A percentile compares a stretch with the other conserved stretches of the same genome.
phyloP scores from a whole-genome alignment of 176 grass and related monocot species.

The Urochloa ruziziensis region DNA sequence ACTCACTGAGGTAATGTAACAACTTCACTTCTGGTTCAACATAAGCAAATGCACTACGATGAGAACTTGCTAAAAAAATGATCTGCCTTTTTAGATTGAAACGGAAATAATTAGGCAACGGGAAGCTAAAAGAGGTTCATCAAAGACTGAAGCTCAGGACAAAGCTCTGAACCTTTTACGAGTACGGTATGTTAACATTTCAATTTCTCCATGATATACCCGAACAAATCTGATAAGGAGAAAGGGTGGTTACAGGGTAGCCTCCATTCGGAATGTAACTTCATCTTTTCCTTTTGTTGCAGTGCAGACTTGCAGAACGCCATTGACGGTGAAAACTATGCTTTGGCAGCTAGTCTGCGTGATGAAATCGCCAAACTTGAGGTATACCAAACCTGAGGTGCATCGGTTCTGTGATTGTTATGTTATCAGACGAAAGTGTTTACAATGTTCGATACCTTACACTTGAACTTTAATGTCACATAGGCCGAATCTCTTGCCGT shows the following conservation, averaged over 20 bases:
- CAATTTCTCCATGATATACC: conserved; percentile 2
- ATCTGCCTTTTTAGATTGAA: conserved; percentile 61
- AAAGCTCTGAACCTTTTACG: conserved; percentile 82
- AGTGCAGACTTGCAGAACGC: conserved; percentile 97
- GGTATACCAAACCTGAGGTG: conserved; percentile 46
- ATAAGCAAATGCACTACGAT: not conserved
- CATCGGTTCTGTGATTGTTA: conserved; percentile 7
- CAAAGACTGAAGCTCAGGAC: conserved; percentile 93
- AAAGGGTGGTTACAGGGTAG: not conserved
- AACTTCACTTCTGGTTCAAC: conserved; percentile 15
- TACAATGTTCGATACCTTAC: conserved; percentile 23
- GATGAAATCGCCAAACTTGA: conserved; percentile 86
- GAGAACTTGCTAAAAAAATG: conserved; percentile 10
- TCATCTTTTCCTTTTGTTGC: conserved; percentile 42
- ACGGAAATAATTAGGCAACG: conserved; percentile 74
- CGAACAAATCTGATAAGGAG: conserved; percentile 1
- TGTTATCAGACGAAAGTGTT: conserved; percentile 2
- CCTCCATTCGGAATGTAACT: conserved; percentile 9
- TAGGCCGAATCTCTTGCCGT: conserved; percentile 79
- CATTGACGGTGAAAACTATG: conserved; percentile 87
- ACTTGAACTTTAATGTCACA: conserved; percentile 33
- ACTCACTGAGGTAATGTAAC: conserved; percentile 76
- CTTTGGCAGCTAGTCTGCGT: conserved; percentile 73
- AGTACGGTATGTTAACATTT: conserved; percentile 60
- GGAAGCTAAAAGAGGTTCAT: conserved; percentile 91